phyloP scores from a whole-genome alignment of 1,284 basidiomycete species.

The Malassezia restricta region DNA sequence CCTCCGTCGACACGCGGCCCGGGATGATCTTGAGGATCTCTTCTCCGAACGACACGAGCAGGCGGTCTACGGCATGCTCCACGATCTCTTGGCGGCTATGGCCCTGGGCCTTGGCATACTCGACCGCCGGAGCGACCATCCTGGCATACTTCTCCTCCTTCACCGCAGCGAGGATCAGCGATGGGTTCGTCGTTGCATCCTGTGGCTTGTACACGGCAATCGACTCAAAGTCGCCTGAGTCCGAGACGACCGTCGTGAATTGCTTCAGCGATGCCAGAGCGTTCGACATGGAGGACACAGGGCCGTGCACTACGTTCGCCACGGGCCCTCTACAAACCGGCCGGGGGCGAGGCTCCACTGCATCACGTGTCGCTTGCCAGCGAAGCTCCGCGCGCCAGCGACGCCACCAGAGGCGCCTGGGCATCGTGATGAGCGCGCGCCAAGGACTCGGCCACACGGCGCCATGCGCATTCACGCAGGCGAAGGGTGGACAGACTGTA shows the following conservation, averaged over 20 bases:
- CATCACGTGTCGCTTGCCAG: conserved; percentile 1
- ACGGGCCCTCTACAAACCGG: neutral
- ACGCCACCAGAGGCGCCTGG: neutral
- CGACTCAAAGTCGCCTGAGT: conserved; percentile 45
- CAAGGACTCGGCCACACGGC: conserved; percentile 8
- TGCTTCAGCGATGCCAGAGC: conserved; percentile 43
- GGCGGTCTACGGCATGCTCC: conserved; percentile 68
- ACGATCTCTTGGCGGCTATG: conserved; percentile 35
- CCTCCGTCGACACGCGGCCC: conserved; percentile 96
- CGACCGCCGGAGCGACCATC: conserved; percentile 71
- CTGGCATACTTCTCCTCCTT: conserved; percentile 74
- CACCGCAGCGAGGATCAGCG: conserved; percentile 73
- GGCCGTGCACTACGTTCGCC: neutral
- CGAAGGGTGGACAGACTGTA: conserved; percentile 13
- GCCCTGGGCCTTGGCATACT: conserved; percentile 67
- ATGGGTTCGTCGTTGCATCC: conserved; percentile 46
- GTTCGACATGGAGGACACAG: conserved; percentile 11
- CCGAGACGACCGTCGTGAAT: conserved; percentile 42
- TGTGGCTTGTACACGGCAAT: conserved; percentile 46
- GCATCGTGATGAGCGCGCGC: neutral
- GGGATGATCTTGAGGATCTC: conserved; percentile 92
- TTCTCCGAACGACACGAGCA: conserved; percentile 91
- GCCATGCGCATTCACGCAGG: conserved; percentile 13
- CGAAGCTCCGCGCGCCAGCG: neutral
- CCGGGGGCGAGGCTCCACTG: neutral